phyloP scores from a whole-genome alignment of 1,284 basidiomycete genomes.

The Cryptococcus sp. region DNA sequence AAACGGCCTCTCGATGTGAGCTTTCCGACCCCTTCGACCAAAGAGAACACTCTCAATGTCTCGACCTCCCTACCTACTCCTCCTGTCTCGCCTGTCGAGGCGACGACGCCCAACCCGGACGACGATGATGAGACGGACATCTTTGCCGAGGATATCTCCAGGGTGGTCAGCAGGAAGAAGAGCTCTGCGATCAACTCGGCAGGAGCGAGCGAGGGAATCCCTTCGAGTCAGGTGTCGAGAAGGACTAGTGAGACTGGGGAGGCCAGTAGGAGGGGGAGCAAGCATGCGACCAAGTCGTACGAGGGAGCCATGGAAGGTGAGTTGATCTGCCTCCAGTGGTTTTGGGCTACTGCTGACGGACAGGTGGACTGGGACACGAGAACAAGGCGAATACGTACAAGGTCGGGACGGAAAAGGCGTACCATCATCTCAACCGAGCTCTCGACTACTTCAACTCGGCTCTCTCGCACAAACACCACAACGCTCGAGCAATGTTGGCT shows the following conservation, averaged over 20 bases:
- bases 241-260: background rate
- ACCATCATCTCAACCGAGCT: slow-evolving; percentile 39
- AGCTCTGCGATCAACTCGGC: background rate
- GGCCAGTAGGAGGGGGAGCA: background rate
- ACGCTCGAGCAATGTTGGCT: slow-evolving; percentile 31
- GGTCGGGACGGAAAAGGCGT: slow-evolving; percentile 36
- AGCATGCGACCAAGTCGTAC: slow-evolving; percentile 13
- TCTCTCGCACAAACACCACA: slow-evolving; percentile 20
- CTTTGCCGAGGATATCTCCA: background rate
- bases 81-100: background rate
- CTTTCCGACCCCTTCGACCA: background rate
- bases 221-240: background rate
- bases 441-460: slow-evolving; percentile 35
- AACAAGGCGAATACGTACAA: slow-evolving; percentile 32
- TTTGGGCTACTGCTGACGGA: background rate
- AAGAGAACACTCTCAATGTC: background rate
- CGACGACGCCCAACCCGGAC: background rate
- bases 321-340: slow-evolving; percentile 10
- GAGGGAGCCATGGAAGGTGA: slow-evolving; percentile 42
- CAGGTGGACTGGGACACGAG: slow-evolving; percentile 40
- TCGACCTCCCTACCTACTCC: slow-evolving; percentile 2
- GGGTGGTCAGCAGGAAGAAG: background rate
- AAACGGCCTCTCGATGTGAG: background rate
- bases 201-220: too few relatives aligned
- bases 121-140: background rate